Evolutionary conservation across 345 rosid species (phyloP), one percentile per base, ranked within the genome.

Genomic region (Salix brachista): DNA sequence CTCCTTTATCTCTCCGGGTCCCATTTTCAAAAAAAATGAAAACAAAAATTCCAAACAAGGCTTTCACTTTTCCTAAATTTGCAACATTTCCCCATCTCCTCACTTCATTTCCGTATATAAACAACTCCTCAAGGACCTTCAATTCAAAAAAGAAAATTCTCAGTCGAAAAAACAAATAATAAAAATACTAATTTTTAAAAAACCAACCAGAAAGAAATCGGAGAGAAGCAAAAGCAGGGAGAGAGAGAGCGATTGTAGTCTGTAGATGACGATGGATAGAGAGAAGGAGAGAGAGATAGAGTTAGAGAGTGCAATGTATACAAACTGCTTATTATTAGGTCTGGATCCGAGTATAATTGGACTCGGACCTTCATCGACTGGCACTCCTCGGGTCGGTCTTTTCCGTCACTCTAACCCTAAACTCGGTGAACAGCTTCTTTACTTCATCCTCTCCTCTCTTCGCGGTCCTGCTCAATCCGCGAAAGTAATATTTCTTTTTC

Each of bases 241-340:
- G 98, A 90, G 84, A 86, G 97, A 84, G 90, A 83, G 46, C 18
- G 76, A 44, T 44, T 44, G 50, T 85, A 84, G 89, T 93, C 93
- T 44, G 50, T 89, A 84, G 89, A 96, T 96, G 97, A 91, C 92
- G 89, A 96, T 96, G 97, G 99, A 94, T 80, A 88, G 97, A 87
- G 99, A 96, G 84, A 96, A 94, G 93, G 99, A 96, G 84, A 92
- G 99, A 84, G 99, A 96, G 87, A 83, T 91, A 30, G 98, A 92
- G 91, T 95, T 96, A 25, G 99, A 96, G 90, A 94, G 98, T 78
- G 97, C 99, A 92, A 92, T 96, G 99, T 96, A 96, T 89, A 96
- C 99, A 23, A 96, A 96, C 85, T 96, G 98, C 52, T 84, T 91
- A 84, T 86, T 96, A 56, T 89, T 96, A 80, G 99, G 99, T 65